Base-by-base conservation (phyloP, 2,329 filamentous ascomycete species). In the Chaetomium sp. region DNA sequence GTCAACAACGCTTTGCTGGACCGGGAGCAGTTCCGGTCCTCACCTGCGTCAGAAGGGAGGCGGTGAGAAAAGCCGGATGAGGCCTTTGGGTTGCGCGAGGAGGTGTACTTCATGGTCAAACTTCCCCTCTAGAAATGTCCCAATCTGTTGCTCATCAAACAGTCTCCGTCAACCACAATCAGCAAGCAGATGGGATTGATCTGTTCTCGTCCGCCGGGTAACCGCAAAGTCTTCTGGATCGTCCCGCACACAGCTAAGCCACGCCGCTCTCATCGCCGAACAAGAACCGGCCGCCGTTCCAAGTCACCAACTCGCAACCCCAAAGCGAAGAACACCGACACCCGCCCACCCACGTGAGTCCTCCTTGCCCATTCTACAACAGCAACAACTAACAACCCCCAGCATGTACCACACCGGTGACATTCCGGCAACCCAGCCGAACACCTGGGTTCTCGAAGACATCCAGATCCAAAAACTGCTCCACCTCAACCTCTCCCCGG, bases 171-270 rank as follows among this genome's bases (percentile, higher is more conserved):
- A 33, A 35, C 19, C 7, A 47, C 61, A n/a, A n/a, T n/a, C n/a
- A 19, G 38, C 5, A n/a, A 42, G 38, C 16, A 13, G n/a, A 63
- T 63, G 61, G 55, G 55, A 53, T 5, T 53, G 12, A 58, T 9
- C 19, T 63, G 12, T 33, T 63, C 61, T 12, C 61, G 61, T 23
- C 61, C 61, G 33, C 47, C 45, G 47, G 55, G 61, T 27, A 63
- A 58, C 55, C 61, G 47, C 27, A 35, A 58, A 25, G 10, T 58
- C 3, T 54, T 47, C 33, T 58, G 47, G 61, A 23, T 63, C 25
- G 33, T 58, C 10, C 61, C 47, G 3, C 47, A 55, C 19, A 47
- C 5, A 4, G 25, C 55, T 4, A 19, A 42, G 16, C 55, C 47
- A 19, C 55, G 23, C 21, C 61, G 55, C n/a, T 55, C 33, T 1